Conservation (phyloP, 2,329 filamentous ascomycete species). For the Xylaria polymorpha region DNA sequence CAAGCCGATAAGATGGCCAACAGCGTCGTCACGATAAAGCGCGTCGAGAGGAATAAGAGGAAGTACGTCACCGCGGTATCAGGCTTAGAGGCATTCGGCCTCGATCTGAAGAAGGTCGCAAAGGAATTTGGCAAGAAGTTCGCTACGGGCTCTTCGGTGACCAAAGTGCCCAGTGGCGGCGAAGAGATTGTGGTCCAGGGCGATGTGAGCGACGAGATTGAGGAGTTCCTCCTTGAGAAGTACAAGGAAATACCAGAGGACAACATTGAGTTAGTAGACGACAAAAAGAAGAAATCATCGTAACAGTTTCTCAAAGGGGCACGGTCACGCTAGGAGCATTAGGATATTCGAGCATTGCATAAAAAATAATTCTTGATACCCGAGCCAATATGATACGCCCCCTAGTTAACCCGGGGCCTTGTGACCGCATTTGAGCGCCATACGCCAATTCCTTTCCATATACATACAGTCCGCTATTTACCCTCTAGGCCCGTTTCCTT, state of each 20-base stretch:
- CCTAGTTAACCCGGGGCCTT: constrained; percentile 9
- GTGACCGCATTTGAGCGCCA: constrained; percentile 33
- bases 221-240: constrained; percentile 89
- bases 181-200: constrained; percentile 99
- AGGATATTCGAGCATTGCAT: constrained; percentile 33
- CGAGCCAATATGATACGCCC: constrained; percentile 30
- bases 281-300: constrained; percentile 87
- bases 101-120: constrained; percentile 94
- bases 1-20: constrained; percentile 84
- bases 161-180: constrained; percentile 83
- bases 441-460: constrained; percentile 23
- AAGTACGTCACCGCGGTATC: constrained; percentile 96
- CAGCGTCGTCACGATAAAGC: constrained; percentile 89
- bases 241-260: constrained; percentile 93
- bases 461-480: constrained; percentile 15
- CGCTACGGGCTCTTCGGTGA: constrained; percentile 91
- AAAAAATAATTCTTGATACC: constrained; percentile 33
- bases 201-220: constrained; percentile 93
- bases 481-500: constrained; percentile 61
- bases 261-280: constrained; percentile 93
- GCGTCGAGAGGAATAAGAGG: constrained; percentile 97
- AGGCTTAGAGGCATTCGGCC: constrained; percentile 87
- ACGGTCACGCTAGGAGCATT: constrained; percentile 32
- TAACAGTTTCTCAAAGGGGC: constrained; percentile 22
- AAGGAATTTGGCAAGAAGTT: constrained; percentile 99